phyloP scores from a whole-genome alignment of 306 rosid genomes.

The Macrotyloma uniflorum region DNA sequence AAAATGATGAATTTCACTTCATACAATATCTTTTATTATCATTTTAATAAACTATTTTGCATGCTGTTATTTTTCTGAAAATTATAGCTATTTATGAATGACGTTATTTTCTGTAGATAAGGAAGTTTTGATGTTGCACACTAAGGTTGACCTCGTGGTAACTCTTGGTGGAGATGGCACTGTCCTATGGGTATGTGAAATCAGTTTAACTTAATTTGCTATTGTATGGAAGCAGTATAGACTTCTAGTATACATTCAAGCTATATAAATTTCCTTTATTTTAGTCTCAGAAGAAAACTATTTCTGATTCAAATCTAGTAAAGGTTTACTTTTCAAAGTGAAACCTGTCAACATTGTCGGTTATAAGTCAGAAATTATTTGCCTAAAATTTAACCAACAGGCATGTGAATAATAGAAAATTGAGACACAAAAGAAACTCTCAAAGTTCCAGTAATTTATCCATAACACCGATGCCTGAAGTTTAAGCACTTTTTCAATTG shows the following conservation, averaged over 20 bases:
- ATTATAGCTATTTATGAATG: conserved; percentile 27
- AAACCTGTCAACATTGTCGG: conserved; percentile 20
- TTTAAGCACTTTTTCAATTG: conserved; percentile 18
- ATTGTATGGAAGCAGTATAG: conserved; percentile 3
- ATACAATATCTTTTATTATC: conserved; percentile 12
- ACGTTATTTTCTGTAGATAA: conserved; percentile 53
- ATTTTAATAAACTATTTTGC: conserved; percentile 16
- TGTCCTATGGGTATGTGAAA: conserved; percentile 83
- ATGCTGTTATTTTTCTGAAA: conserved; percentile 5
- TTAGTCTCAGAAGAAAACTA: background rate
- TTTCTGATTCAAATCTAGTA: background rate
- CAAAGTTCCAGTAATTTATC: conserved; percentile 14
- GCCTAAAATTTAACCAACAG: background rate
- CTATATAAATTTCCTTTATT: background rate
- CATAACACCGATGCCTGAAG: background rate
- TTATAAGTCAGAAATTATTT: conserved; percentile 7
- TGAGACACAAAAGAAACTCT: conserved; percentile 7
- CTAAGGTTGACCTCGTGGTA: conserved; percentile 87
- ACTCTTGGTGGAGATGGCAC: conserved; percentile 99
- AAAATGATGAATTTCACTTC: conserved; percentile 21
- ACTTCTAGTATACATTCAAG: conserved; percentile 2
- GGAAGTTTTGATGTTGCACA: conserved; percentile 70
- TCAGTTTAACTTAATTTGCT: conserved; percentile 36
- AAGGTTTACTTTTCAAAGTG: conserved; percentile 6
- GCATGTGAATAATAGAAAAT: background rate